These are phyloP conservation scores for Sclerospora graminicola DNA, from an alignment of 352 stramenopile species.

Conservation along the genomic window DNA sequence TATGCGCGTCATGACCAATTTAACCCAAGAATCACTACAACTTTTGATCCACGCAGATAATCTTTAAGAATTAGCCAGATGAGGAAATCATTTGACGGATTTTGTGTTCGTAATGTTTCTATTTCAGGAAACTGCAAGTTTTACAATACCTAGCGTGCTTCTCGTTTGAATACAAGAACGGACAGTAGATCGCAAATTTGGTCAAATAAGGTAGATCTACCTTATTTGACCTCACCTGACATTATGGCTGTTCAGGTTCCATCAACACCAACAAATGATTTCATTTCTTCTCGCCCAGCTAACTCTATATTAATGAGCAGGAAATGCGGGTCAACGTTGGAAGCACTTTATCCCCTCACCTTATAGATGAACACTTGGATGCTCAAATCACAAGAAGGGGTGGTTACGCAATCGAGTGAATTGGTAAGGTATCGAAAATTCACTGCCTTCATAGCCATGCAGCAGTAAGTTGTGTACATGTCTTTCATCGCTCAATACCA, in stretches of 20 bases:
- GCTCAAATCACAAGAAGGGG: constrained; percentile 17
- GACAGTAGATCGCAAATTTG: constrained; percentile 13
- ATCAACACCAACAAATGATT: too few relatives aligned
- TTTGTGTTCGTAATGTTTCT: background rate
- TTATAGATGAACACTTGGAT: constrained; percentile 29
- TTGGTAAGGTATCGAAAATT: constrained; percentile 16
- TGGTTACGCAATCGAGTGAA: constrained; percentile 23
- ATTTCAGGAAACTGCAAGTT: constrained; percentile 3
- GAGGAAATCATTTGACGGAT: background rate
- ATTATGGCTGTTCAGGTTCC: constrained; percentile 37
- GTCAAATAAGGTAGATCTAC: constrained; percentile 16
- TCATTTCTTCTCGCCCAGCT: too few relatives aligned
- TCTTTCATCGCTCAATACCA: background rate
- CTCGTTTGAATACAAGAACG: constrained; percentile 11
- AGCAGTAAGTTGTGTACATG: background rate
- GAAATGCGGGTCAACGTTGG: constrained; percentile 28
- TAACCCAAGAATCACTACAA: constrained; percentile 23
- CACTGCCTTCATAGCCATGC: background rate
- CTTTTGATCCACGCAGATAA: constrained; percentile 20
- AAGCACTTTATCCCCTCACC: constrained; percentile 27
- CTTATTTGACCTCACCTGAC: constrained; percentile 27
- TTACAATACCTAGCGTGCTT: background rate
- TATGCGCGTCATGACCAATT: constrained; percentile 22
- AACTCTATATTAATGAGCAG: constrained; percentile 7
- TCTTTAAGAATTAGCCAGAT: background rate